A percentile compares a stretch with the other conserved stretches of the same genome.
These are phyloP conservation scores for Xylariaceae sp. DNA, from an alignment of 2,329 filamentous ascomycete species.

Conservation along the genomic window DNA sequence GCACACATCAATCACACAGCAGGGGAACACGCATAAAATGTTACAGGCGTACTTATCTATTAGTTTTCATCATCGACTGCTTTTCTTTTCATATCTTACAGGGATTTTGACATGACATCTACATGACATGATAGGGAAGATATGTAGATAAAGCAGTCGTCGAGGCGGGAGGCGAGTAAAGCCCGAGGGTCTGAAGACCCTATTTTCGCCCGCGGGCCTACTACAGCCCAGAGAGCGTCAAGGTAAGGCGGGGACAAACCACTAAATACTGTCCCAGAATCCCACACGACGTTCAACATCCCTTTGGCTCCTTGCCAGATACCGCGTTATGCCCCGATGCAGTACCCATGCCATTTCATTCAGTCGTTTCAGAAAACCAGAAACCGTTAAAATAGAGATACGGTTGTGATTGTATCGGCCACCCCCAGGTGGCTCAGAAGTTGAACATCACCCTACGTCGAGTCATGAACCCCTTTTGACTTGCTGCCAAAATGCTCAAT, in stretches of 20 bases:
- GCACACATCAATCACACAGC: no score
- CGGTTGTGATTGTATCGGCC: conserved; percentile 1
- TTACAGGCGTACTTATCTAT: conserved; percentile 15
- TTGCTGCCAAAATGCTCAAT: conserved; percentile 5
- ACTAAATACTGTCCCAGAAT: not conserved
- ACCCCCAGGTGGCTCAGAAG: not conserved
- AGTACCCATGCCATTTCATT: conserved; percentile 3
- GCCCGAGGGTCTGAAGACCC: not conserved
- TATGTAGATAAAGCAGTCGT: not conserved
- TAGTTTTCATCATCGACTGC: conserved; percentile 19
- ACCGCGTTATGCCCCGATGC: conserved; percentile 6
- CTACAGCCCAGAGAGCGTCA: not conserved
- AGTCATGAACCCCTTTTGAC: not conserved
- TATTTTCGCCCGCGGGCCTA: not conserved
- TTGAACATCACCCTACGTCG: not conserved
- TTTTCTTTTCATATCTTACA: conserved; percentile 23
- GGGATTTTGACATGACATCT: conserved; percentile 17
- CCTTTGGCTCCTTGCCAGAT: not conserved
- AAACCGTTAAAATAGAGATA: not conserved
- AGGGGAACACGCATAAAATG: no score
- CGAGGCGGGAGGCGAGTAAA: not conserved
- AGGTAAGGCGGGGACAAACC: not conserved
- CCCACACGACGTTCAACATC: not conserved
- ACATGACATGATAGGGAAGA: conserved; percentile 11
- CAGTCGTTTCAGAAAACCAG: not conserved